These are phyloP conservation scores for Exophiala calicioides DNA, from an alignment of 2,329 filamentous ascomycete species.

Conservation along the genomic window DNA sequence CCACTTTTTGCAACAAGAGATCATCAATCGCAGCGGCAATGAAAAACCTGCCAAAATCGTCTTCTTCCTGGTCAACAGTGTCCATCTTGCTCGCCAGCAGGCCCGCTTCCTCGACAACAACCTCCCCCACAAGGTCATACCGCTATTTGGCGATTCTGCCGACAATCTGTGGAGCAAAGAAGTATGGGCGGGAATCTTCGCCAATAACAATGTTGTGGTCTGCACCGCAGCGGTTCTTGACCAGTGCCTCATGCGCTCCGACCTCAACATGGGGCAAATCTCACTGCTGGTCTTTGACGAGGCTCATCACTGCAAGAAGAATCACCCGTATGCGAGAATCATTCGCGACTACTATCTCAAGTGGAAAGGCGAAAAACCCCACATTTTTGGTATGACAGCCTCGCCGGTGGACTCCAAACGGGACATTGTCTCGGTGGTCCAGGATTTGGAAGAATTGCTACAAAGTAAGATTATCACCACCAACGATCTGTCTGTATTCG, in stretches of 20 bases:
- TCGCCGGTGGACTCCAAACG: slow-evolving; percentile 85
- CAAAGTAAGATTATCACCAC: slow-evolving; percentile 82
- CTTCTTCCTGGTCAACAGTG: slow-evolving; percentile 75
- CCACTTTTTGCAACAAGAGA: slow-evolving; percentile 73
- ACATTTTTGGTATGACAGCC: slow-evolving; percentile 94
- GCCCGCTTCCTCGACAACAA: slow-evolving; percentile 78
- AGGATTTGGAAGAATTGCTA: slow-evolving; percentile 70
- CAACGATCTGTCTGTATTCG: slow-evolving; percentile 59
- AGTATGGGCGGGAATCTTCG: slow-evolving; percentile 60
- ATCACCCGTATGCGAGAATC: slow-evolving; percentile 84
- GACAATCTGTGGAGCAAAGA: slow-evolving; percentile 59
- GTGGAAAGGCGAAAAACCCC: slow-evolving; percentile 58
- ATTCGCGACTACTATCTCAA: slow-evolving; percentile 81
- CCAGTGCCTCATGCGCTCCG: slow-evolving; percentile 75
- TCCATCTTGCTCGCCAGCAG: slow-evolving; percentile 89
- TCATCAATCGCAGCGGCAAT: slow-evolving; percentile 65
- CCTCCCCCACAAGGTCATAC: slow-evolving; percentile 71
- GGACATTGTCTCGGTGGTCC: slow-evolving; percentile 69
- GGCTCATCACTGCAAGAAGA: slow-evolving; percentile 93
- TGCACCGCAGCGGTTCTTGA: slow-evolving; percentile 88
- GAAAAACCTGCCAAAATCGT: slow-evolving; percentile 66
- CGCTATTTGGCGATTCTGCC: slow-evolving; percentile 71
- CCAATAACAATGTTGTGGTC: slow-evolving; percentile 77
- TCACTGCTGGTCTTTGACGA: slow-evolving; percentile 95
- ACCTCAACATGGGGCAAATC: slow-evolving; percentile 77